Percentiles rank a stretch among this genome's conserved stretches.
Conservation (phyloP, 169 alveolate species). For the Plasmodium yoelii region DNA sequence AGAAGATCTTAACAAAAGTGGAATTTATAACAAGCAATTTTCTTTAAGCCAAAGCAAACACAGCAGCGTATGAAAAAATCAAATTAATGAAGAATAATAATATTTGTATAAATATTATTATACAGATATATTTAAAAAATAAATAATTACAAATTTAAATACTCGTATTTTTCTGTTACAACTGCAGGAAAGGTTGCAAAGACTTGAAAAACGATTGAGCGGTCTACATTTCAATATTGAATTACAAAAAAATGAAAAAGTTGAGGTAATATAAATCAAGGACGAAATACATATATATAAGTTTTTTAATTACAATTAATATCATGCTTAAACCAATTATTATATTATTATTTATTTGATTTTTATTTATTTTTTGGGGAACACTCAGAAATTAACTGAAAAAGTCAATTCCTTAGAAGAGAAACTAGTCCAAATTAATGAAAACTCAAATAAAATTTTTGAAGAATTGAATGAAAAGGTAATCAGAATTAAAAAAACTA, state of each 20-base stretch:
- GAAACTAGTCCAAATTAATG: conserved; percentile 66
- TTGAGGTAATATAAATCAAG: conserved; percentile 57
- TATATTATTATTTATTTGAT: too few relatives aligned
- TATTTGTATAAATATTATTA: background rate
- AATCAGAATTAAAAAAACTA: background rate
- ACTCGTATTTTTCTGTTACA: background rate
- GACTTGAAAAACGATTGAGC: conserved; percentile 66
- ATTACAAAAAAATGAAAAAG: conserved; percentile 73
- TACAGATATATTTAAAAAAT: conserved; percentile 7
- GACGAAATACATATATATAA: background rate
- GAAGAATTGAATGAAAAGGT: conserved; percentile 75
- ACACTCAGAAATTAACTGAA: conserved; percentile 46
- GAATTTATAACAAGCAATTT: conserved; percentile 59
- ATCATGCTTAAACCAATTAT: too few relatives aligned
- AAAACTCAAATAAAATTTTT: conserved; percentile 64
- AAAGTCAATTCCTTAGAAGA: conserved; percentile 46
- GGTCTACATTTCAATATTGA: conserved; percentile 70
- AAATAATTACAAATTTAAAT: background rate
- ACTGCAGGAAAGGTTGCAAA: conserved; percentile 53
- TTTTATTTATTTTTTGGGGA: too few relatives aligned
- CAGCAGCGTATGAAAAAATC: conserved; percentile 31
- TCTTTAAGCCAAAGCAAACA: conserved; percentile 64
- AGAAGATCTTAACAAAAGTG: conserved; percentile 52
- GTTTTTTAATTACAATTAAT: background rate
- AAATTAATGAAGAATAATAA: conserved; percentile 1